Evolutionary conservation across 2,329 filamentous ascomycete species (phyloP), one percentile per base, ranked within the genome.

Genomic region (Exophiala mesophila): DNA sequence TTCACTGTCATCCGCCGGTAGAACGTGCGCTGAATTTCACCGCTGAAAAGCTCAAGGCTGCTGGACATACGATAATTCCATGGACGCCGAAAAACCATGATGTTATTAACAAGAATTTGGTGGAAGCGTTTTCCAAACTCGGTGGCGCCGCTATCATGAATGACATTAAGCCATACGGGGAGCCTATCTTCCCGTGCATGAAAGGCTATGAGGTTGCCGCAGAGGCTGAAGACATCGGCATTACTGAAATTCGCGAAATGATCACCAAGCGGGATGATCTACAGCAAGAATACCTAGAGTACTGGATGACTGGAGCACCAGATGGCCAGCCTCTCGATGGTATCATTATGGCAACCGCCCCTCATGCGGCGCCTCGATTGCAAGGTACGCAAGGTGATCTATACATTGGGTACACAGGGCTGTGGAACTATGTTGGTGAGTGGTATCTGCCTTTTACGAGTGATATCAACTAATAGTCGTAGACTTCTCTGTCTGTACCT

Each of bases 1-100:
- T 60, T n/a, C 57, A 50, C 17, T 59, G 61, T 16, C 58, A 65
- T 16, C 64, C 64, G 1, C 63, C 63, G 2, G 55, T 65, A 23
- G 45, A 53, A 24, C 55, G 63, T 3, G 62, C 55, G 21, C 47
- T 64, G 4, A 50, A 42, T 10, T 54, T 55, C 20, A 58, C 58
- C 3, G 56, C 52, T 30, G 51, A 53, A 36, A 56, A 57, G 3
- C 51, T 63, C 4, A 54, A 55, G 46, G 55, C 50, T 29, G 58
- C 61, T 3, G 62, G 62, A 9, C 62, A 65, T 47, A 58, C 60
- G 44, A 57, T 63, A 12, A 56, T 64, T 36, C 30, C 19, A 18
- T 55, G 53, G 53, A 36, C 52, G 20, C 57, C 61, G 3, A 43
- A 47, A 3, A 43, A 58, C 16, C 63, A 65, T 36, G 41, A 47